phyloP scores from a whole-genome alignment of 805 yeast genomes.

The Candida morakotiae region DNA sequence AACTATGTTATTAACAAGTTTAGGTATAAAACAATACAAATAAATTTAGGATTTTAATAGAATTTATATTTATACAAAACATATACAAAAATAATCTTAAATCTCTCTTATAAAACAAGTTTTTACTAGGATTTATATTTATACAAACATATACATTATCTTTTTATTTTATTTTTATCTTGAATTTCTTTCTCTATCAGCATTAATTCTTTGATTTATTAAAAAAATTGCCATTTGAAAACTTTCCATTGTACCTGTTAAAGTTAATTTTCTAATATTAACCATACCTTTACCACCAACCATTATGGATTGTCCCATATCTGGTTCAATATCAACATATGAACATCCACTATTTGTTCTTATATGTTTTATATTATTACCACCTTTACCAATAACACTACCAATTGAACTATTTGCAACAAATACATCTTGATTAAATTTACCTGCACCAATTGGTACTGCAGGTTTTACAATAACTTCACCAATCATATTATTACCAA shows the following conservation, averaged over 20 bases:
- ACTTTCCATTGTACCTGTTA: slow-evolving; percentile 63
- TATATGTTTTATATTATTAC: slow-evolving; percentile 74
- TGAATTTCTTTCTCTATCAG: slow-evolving; percentile 53
- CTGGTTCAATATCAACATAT: slow-evolving; percentile 67
- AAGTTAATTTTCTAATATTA: slow-evolving; percentile 53
- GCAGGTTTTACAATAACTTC: slow-evolving; percentile 41
- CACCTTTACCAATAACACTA: slow-evolving; percentile 81
- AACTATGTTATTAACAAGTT: slow-evolving; percentile 71
- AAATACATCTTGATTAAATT: slow-evolving; percentile 62
- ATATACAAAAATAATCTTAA: background rate
- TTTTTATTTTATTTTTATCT: background rate
- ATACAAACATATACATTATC: background rate
- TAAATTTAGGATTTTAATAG: background rate
- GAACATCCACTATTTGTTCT: slow-evolving; percentile 69
- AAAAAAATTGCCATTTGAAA: slow-evolving; percentile 70
- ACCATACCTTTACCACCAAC: slow-evolving; percentile 42
- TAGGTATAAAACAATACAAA: slow-evolving; percentile 33
- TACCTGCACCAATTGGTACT: slow-evolving; percentile 36
- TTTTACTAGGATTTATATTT: background rate
- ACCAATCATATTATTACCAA: slow-evolving; percentile 40
- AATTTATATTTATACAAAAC: background rate
- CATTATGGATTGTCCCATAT: slow-evolving; percentile 46
- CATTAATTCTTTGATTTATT: slow-evolving; percentile 67
- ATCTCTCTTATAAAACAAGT: background rate
- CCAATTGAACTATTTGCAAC: slow-evolving; percentile 81